Percentiles rank a stretch among this genome's conserved stretches.
phyloP scores from a whole-genome alignment of 2,329 filamentous ascomycete genomes.

The Apiospora marii region DNA sequence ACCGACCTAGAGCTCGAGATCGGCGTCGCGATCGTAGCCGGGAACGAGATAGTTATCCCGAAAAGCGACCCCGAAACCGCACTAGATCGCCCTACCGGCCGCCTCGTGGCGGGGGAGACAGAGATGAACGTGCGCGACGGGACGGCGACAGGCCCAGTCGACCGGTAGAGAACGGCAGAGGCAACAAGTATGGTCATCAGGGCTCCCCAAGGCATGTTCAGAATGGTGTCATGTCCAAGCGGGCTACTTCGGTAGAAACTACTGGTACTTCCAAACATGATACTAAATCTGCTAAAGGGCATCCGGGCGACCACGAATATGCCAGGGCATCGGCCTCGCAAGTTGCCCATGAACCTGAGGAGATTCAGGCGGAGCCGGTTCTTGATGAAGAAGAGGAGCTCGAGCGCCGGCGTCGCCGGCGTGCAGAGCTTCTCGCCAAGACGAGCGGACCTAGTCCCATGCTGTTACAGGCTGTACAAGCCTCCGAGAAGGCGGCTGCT shows the following conservation, averaged over 20 bases:
- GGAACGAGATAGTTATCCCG: constrained; percentile 57
- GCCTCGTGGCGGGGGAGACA: constrained; percentile 38
- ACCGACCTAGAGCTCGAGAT: constrained; percentile 48
- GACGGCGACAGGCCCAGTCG: constrained; percentile 36
- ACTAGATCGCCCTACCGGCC: constrained; percentile 41
- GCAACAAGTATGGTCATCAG: constrained; percentile 52
- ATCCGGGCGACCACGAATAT: constrained; percentile 52
- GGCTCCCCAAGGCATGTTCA: constrained; percentile 55
- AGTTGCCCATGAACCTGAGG: constrained; percentile 51
- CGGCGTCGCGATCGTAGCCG: constrained; percentile 50
- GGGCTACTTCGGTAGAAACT: constrained; percentile 65
- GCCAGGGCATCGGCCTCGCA: constrained; percentile 37
- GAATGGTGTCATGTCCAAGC: constrained; percentile 69
- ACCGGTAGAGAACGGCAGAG: constrained; percentile 38
- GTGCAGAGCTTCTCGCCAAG: constrained; percentile 86
- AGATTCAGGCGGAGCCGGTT: constrained; percentile 61
- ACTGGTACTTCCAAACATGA: constrained; percentile 66
- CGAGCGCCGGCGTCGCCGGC: constrained; percentile 82
- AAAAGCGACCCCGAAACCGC: constrained; percentile 62
- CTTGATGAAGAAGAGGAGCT: constrained; percentile 84
- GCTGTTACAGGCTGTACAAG: constrained; percentile 76
- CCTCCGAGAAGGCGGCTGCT: constrained; percentile 64
- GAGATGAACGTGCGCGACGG: constrained; percentile 35
- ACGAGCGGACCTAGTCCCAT: constrained; percentile 78
- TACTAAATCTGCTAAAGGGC: constrained; percentile 73